These are phyloP conservation scores for Excoecaria agallocha DNA, from an alignment of 345 rosid genomes.

Conservation along the genomic window DNA sequence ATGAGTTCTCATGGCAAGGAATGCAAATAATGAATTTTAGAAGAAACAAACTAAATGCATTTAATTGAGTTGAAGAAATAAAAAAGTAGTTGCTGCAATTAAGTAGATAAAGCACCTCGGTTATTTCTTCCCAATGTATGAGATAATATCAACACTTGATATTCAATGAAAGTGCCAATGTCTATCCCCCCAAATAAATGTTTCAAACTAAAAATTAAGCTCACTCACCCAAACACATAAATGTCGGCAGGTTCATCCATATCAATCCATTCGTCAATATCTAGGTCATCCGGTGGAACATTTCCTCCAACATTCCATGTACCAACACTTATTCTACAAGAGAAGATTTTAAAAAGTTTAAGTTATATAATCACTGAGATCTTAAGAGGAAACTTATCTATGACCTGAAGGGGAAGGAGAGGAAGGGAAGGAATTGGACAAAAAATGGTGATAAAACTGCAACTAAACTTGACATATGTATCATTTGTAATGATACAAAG, in stretches of 20 bases:
- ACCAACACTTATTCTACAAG: constrained; percentile 58
- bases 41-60: not conserved
- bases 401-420: not conserved
- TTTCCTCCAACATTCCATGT: constrained; percentile 97
- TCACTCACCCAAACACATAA: constrained; percentile 69
- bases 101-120: not conserved
- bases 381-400: not conserved
- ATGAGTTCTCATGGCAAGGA: not conserved
- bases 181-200: no score
- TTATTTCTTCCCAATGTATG: not conserved
- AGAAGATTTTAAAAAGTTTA: not conserved
- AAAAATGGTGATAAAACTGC: not conserved
- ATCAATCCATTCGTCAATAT: constrained; percentile 84
- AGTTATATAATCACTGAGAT: not conserved
- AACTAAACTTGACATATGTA: not conserved
- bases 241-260: constrained; percentile 78
- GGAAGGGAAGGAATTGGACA: not conserved
- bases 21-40: not conserved
- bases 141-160: constrained; percentile 3
- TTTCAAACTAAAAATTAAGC: constrained; percentile 7
- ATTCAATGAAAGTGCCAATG: no score
- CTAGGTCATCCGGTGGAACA: constrained; percentile 80
- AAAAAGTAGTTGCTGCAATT: no score
- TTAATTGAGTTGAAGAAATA: not conserved
- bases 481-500: not conserved